A percentile compares a stretch with the other conserved stretches of the same genome.
phyloP scores from a whole-genome alignment of 345 rosid genomes.

The Lepidium africanum region DNA sequence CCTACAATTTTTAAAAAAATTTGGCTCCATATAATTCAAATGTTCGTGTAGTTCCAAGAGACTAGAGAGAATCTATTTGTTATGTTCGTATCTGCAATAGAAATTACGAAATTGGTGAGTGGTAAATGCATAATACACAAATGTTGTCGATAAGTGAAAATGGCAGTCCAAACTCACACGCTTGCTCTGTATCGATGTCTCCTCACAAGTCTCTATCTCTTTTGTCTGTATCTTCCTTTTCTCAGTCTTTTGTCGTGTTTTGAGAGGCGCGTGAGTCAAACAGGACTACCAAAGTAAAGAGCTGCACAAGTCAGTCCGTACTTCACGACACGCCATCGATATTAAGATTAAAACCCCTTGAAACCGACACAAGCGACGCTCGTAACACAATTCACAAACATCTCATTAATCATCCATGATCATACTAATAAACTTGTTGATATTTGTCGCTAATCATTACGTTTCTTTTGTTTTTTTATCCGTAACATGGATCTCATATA shows the following conservation, averaged over 20 bases:
- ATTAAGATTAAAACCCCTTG: neutral
- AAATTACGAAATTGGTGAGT: too few species aligned
- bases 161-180: constrained; percentile 38
- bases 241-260: constrained; percentile 21
- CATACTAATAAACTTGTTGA: neutral
- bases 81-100: too few species aligned
- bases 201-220: constrained; percentile 15
- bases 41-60: too few species aligned
- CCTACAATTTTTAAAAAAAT: too few species aligned
- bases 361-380: constrained; percentile 23
- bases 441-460: neutral
- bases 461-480: neutral
- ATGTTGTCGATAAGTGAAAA: constrained; percentile 18
- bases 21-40: too few species aligned
- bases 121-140: neutral
- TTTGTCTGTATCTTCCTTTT: constrained; percentile 17
- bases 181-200: constrained; percentile 29
- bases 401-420: neutral
- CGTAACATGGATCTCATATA: constrained; percentile 15
- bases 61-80: too few species aligned
- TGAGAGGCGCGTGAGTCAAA: constrained; percentile 26
- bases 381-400: constrained; percentile 21
- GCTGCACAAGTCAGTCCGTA: constrained; percentile 28
- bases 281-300: neutral
- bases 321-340: constrained; percentile 19